Conservation (phyloP, 176 grass and related monocot genomes). For the Echinochloa phyllopogon region DNA sequence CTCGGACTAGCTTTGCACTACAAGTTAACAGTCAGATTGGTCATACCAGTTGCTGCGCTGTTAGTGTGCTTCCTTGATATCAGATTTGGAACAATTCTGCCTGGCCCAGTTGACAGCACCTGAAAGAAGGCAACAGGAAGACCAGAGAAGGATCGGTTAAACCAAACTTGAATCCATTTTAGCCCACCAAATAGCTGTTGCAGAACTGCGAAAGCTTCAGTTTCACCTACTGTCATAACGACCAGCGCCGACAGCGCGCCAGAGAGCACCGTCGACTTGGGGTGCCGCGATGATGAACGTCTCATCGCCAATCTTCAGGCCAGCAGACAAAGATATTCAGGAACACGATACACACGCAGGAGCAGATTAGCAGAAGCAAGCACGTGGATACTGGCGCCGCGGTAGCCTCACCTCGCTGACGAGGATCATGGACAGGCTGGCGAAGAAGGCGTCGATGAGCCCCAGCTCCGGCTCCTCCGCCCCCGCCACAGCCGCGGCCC, state of each 20-base stretch:
- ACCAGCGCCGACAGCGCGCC: constrained; percentile 81
- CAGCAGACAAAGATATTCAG: not conserved
- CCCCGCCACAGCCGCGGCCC: constrained; percentile 13
- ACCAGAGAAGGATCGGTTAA: not conserved
- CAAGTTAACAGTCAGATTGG: not conserved
- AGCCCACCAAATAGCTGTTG: not conserved
- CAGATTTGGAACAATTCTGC: constrained; percentile 88
- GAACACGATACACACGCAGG: not conserved
- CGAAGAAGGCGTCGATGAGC: constrained; percentile 87
- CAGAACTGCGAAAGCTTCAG: not conserved
- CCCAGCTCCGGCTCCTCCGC: constrained; percentile 58
- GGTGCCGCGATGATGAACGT: constrained; percentile 97
- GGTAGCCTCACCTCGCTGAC: constrained; percentile 69
- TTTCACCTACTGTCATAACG: constrained; percentile 82
- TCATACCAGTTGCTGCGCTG: constrained; percentile 87
- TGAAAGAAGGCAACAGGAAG: constrained; percentile 23
- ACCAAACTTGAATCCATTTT: not conserved
- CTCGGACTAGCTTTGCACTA: not conserved
- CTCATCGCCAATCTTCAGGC: constrained; percentile 81
- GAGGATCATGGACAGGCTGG: constrained; percentile 86
- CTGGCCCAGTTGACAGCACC: constrained; percentile 88
- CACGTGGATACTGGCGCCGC: not conserved
- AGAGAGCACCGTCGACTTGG: constrained; percentile 86
- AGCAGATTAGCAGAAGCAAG: not conserved
- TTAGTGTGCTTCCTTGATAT: constrained; percentile 99